A percentile compares a stretch with the other conserved stretches of the same genome.
These are phyloP conservation scores for Chlamydomonas asymmetrica DNA, from an alignment of 139 green algal genomes.

Conservation along the genomic window DNA sequence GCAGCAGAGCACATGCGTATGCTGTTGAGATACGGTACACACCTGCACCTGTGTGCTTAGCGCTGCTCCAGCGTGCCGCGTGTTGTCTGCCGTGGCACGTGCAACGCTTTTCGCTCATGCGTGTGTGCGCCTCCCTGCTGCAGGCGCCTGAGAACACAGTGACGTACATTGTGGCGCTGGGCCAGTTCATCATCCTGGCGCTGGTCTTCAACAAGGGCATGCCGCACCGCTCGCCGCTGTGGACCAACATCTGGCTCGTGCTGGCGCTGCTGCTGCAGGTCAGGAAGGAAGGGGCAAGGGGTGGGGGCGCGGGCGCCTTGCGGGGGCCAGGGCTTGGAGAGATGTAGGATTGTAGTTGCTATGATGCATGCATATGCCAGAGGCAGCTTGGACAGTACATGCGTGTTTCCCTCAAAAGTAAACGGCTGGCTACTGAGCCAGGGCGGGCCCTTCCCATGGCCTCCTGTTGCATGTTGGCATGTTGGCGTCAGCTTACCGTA, in stretches of 20 bases:
- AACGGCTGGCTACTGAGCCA: not conserved
- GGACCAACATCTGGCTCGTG: slow-evolving; percentile 43
- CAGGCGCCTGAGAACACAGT: slow-evolving; percentile 50
- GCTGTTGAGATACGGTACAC: no score
- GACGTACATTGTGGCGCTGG: slow-evolving; percentile 44
- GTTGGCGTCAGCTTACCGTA: no score
- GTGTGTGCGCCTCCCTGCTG: not conserved
- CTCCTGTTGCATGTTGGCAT: no score
- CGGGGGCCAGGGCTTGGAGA: not conserved
- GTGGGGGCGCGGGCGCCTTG: not conserved
- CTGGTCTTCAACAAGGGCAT: slow-evolving; percentile 59
- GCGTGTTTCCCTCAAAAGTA: no score
- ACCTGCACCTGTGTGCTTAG: no score
- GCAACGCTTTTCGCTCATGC: no score
- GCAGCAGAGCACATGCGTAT: no score
- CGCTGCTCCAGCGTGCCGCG: no score
- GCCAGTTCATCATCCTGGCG: slow-evolving; percentile 52
- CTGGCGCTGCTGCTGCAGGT: slow-evolving; percentile 37
- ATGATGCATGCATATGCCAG: not conserved
- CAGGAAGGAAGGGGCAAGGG: not conserved
- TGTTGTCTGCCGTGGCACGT: no score
- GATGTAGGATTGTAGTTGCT: not conserved
- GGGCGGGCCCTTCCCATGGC: not conserved
- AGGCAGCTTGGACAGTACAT: not conserved
- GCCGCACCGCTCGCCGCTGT: slow-evolving; percentile 48